Conservation (phyloP, 257 asterid genomes). For the Solanum medicagineum region DNA sequence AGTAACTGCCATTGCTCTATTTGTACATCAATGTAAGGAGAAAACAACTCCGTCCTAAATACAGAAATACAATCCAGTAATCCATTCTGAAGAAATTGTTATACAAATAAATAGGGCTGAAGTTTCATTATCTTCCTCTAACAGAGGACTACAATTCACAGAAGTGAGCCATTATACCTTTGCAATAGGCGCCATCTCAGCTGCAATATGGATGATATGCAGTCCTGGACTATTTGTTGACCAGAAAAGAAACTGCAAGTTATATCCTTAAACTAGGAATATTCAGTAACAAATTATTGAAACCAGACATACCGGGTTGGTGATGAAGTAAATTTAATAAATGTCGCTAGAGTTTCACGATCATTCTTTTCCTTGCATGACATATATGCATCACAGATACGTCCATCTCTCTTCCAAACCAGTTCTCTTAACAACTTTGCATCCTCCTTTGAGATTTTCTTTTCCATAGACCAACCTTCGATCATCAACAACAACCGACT, state of each 20-base stretch:
- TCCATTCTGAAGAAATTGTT: neutral
- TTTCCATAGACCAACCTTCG: conserved; percentile 92
- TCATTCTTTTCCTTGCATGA: conserved; percentile 65
- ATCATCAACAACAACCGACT: conserved; percentile 70
- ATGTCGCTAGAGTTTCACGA: conserved; percentile 40
- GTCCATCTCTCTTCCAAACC: conserved; percentile 64
- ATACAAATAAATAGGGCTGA: neutral
- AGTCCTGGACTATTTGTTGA: conserved; percentile 52
- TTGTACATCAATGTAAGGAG: neutral
- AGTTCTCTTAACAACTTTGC: conserved; percentile 56
- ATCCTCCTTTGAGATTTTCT: conserved; percentile 59
- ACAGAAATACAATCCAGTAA: neutral
- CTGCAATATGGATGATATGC: conserved; percentile 87
- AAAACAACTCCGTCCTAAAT: neutral
- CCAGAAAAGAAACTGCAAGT: conserved; percentile 9
- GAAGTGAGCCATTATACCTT: conserved; percentile 42
- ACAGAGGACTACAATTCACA: neutral
- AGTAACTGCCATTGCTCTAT: neutral
- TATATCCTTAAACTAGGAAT: conserved; percentile 9
- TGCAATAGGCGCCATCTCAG: conserved; percentile 99
- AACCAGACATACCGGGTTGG: conserved; percentile 35
- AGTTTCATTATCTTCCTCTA: neutral
- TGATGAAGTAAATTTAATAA: conserved; percentile 44
- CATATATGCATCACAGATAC: conserved; percentile 46
- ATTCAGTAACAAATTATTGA: neutral